phyloP scores from a whole-genome alignment of 306 rosid species.

The Cercis canadensis region DNA sequence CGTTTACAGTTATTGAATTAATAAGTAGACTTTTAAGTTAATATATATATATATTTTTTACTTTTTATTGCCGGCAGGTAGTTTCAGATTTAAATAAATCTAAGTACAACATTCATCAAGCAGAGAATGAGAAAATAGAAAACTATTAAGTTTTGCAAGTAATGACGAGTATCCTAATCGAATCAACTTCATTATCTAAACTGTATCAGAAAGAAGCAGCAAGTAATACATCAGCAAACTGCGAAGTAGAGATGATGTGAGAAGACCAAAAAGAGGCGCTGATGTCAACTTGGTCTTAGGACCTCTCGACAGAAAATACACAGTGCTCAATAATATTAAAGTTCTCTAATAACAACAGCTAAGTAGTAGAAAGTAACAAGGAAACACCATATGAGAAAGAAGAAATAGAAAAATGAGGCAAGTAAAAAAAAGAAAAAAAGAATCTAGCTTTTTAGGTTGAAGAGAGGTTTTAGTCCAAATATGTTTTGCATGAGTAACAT shows the following conservation, averaged over 20 bases:
- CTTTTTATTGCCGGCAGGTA: constrained; percentile 9
- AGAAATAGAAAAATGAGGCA: constrained; percentile 18
- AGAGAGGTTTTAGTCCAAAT: constrained; percentile 33
- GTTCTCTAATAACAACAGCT: constrained; percentile 32
- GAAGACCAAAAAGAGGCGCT: constrained; percentile 37
- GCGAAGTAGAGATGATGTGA: constrained; percentile 28
- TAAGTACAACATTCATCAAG: not conserved
- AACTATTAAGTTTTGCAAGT: not conserved
- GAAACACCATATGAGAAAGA: constrained; percentile 23
- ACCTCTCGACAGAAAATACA: constrained; percentile 40
- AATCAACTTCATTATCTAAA: constrained; percentile 10
- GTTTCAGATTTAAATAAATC: constrained; percentile 17
- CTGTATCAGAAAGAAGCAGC: constrained; percentile 29
- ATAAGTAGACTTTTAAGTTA: not conserved
- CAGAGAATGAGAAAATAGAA: not conserved
- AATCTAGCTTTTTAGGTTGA: constrained; percentile 25
- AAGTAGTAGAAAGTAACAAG: constrained; percentile 39
- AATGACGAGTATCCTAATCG: constrained; percentile 12
- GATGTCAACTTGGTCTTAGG: constrained; percentile 44
- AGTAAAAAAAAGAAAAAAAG: not conserved
- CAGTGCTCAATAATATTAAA: constrained; percentile 27
- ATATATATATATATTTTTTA: not conserved
- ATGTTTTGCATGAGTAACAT: constrained; percentile 23
- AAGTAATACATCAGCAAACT: constrained; percentile 20
- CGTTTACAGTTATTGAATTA: not conserved